Evolutionary conservation across 345 rosid species (phyloP).

Genomic region (Aquilaria yunnanensis): DNA sequence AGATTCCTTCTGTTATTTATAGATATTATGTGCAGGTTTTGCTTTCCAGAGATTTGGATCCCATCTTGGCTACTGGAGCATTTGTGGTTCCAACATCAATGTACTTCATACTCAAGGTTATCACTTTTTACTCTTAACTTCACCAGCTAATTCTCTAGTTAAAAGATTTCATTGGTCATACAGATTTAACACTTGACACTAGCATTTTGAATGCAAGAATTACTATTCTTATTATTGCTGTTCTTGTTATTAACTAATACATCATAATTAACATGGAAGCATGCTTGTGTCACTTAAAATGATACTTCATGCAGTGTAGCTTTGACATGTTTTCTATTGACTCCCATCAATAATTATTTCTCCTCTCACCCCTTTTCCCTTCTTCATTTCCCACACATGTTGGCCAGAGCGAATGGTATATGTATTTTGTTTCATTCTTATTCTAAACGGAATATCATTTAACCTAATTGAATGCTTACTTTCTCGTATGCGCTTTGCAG

Average conservation of each 20-base stretch:
- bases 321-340: too few relatives aligned
- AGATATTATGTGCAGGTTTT: slow-evolving; percentile 55
- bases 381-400: too few relatives aligned
- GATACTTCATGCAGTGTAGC: too few relatives aligned
- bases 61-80: slow-evolving; percentile 72
- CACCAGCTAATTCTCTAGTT: slow-evolving; percentile 6
- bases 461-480: not conserved
- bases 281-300: too few relatives aligned
- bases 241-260: not conserved
- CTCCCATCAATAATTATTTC: too few relatives aligned
- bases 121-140: slow-evolving; percentile 3
- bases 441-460: too few relatives aligned
- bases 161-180: not conserved
- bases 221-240: not conserved
- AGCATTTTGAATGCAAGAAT: too few relatives aligned
- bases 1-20: slow-evolving; percentile 18
- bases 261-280: too few relatives aligned
- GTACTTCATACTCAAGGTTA: slow-evolving; percentile 87
- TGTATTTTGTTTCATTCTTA: too few relatives aligned
- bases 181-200: too few relatives aligned
- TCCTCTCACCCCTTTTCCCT: too few relatives aligned
- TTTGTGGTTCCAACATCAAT: slow-evolving; percentile 75
- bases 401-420: too few relatives aligned
- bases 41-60: slow-evolving; percentile 55
- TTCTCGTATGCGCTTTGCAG: slow-evolving; percentile 28